phyloP scores from a whole-genome alignment of 2,329 filamentous ascomycete genomes.

The Cryphonectria naterciae region DNA sequence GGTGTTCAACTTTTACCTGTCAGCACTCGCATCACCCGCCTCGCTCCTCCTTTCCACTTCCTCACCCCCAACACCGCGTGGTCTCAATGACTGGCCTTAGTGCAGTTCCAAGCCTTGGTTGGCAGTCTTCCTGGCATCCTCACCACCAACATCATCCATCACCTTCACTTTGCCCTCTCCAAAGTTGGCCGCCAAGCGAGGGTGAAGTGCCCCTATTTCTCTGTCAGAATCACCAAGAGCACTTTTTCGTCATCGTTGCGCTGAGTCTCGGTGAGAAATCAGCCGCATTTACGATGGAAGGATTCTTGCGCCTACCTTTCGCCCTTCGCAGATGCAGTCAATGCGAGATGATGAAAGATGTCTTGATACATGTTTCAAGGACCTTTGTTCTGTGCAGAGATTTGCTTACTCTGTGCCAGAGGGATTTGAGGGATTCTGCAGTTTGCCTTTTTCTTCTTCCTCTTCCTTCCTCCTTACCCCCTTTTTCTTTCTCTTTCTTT shows the following conservation, averaged over 20 bases:
- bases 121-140: neutral
- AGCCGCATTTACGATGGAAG: neutral
- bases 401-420: neutral
- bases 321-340: neutral
- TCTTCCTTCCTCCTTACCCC: too few relatives aligned
- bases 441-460: neutral
- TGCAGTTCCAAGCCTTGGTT: neutral
- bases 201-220: neutral
- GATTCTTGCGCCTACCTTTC: neutral
- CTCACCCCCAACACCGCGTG: neutral
- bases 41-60: neutral
- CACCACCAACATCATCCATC: neutral
- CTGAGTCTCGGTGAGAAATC: neutral
- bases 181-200: neutral
- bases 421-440: neutral
- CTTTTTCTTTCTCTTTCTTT: neutral
- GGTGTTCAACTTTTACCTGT: neutral
- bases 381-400: neutral
- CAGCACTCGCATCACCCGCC: neutral
- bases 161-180: neutral
- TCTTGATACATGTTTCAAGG: neutral
- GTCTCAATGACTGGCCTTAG: neutral
- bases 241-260: neutral
- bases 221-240: neutral
- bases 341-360: neutral